These are phyloP conservation scores for Agarophyton chilense DNA, from an alignment of 23 red algal species.

Conservation along the genomic window DNA sequence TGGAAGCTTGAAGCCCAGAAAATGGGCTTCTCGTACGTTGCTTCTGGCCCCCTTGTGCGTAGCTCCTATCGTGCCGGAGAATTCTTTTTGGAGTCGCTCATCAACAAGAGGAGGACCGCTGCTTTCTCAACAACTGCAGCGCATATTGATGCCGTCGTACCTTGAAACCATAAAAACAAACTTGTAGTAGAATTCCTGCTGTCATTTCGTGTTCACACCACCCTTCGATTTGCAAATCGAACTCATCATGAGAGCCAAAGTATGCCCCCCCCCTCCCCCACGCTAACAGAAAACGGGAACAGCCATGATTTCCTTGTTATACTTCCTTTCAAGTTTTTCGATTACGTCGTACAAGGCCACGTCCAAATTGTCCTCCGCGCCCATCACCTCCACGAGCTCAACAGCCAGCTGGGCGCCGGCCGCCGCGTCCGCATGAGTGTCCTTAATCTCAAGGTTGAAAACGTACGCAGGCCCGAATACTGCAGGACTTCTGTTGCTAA, in stretches of 20 bases:
- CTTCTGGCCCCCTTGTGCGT: conserved; percentile 88
- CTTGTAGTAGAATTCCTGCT: no score
- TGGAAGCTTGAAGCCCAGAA: conserved; percentile 85
- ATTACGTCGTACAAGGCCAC: conserved; percentile 60
- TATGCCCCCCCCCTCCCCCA: no score
- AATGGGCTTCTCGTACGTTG: conserved; percentile 95
- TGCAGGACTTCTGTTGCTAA: conserved; percentile 61
- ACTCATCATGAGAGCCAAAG: no score
- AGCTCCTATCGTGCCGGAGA: conserved; percentile 94
- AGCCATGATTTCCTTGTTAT: conserved; percentile 49
- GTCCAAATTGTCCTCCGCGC: conserved; percentile 46
- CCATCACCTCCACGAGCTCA: conserved; percentile 78
- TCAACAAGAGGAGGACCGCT: conserved; percentile 54
- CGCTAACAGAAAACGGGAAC: conserved; percentile 73
- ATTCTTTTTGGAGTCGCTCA: conserved; percentile 86
- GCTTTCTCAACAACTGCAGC: neutral
- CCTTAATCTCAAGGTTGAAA: conserved; percentile 83
- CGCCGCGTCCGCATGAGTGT: conserved; percentile 81
- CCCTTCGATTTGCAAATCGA: no score
- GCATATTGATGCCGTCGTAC: no score
- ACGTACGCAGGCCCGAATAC: conserved; percentile 71
- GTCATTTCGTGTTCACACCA: no score
- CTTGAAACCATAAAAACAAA: no score
- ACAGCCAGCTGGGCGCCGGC: conserved; percentile 64
- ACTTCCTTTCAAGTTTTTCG: conserved; percentile 57